Evolutionary conservation across 1,139 yeast genomes (phyloP).

Genomic region (Protomyces gravidus): DNA sequence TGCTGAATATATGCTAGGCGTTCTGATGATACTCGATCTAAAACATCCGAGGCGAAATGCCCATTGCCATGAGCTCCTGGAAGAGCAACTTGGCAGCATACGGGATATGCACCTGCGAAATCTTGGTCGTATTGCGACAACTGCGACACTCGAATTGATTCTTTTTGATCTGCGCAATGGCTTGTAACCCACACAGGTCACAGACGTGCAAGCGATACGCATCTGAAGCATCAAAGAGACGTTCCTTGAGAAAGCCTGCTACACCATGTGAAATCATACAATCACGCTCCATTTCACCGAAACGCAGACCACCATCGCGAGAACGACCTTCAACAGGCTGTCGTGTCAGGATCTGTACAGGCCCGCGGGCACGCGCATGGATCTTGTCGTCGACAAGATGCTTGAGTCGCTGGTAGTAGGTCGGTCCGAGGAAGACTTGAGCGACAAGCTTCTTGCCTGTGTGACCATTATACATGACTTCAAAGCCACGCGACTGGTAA

Average conservation of each 20-base stretch:
- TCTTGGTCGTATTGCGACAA: conserved; percentile 96
- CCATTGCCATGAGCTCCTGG: conserved; percentile 99
- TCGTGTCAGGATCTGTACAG: conserved; percentile 94
- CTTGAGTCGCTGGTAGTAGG: conserved; percentile 95
- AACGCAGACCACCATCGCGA: conserved; percentile 98
- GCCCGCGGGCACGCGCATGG: conserved; percentile 99
- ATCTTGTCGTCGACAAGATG: conserved; percentile 98
- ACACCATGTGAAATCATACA: conserved; percentile 99
- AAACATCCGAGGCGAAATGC: conserved; percentile 46
- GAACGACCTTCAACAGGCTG: conserved; percentile 99
- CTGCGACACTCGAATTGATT: conserved; percentile 97
- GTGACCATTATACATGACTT: conserved; percentile 97
- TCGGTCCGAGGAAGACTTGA: conserved; percentile 97
- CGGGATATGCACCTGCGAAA: conserved; percentile 87
- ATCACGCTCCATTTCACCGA: conserved; percentile 99
- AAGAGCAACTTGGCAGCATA: conserved; percentile 93
- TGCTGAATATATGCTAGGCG: no score
- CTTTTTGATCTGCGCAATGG: conserved; percentile 93
- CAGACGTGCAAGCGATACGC: conserved; percentile 97
- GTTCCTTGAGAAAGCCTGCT: conserved; percentile 92
- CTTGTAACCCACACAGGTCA: conserved; percentile 91
- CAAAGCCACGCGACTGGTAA: conserved; percentile 96
- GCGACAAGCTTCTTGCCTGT: conserved; percentile 98
- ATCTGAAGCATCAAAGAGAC: conserved; percentile 98
- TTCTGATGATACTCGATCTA: not conserved